phyloP scores from a whole-genome alignment of 2,329 filamentous ascomycete species.

The Botryotinia narcissicola region DNA sequence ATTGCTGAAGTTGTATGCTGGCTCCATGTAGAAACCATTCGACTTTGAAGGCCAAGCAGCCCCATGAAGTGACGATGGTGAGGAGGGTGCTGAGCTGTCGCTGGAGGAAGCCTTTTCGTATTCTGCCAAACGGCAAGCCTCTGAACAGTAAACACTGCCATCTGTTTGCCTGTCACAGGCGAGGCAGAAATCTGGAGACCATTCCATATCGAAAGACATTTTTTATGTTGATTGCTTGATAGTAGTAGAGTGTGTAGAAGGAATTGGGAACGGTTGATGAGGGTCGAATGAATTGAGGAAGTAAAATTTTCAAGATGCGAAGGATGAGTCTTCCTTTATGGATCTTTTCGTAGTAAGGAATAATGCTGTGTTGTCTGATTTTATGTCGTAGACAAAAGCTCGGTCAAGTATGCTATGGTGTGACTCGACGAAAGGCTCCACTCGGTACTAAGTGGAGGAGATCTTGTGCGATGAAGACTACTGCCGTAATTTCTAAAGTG shows the following conservation, averaged over 20 bases:
- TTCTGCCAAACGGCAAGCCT: conserved; percentile 84
- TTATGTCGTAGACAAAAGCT: conserved; percentile 22
- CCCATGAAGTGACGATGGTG: conserved; percentile 47
- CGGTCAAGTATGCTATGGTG: conserved; percentile 31
- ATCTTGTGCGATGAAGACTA: conserved; percentile 26
- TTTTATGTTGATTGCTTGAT: conserved; percentile 24
- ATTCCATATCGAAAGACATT: conserved; percentile 46
- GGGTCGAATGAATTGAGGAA: conserved; percentile 14
- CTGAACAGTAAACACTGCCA: conserved; percentile 83
- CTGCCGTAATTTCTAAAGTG: conserved; percentile 25
- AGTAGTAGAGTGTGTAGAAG: conserved; percentile 9
- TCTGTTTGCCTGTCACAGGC: conserved; percentile 88
- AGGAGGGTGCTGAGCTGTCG: conserved; percentile 57
- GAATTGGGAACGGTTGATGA: conserved; percentile 14
- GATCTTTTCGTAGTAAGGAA: conserved; percentile 12
- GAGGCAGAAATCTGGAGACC: conserved; percentile 91
- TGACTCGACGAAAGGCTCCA: conserved; percentile 36
- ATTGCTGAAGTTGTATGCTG: conserved; percentile 72
- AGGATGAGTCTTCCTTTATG: conserved; percentile 21
- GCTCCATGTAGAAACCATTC: conserved; percentile 64
- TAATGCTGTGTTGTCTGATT: conserved; percentile 24
- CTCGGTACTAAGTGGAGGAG: conserved; percentile 25
- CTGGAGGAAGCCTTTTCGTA: conserved; percentile 67
- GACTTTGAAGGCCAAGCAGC: conserved; percentile 52
- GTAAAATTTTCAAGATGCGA: neutral